Base-by-base conservation (phyloP, 2,329 filamentous ascomycete genomes). In the Hypoxylon rubiginosum region DNA sequence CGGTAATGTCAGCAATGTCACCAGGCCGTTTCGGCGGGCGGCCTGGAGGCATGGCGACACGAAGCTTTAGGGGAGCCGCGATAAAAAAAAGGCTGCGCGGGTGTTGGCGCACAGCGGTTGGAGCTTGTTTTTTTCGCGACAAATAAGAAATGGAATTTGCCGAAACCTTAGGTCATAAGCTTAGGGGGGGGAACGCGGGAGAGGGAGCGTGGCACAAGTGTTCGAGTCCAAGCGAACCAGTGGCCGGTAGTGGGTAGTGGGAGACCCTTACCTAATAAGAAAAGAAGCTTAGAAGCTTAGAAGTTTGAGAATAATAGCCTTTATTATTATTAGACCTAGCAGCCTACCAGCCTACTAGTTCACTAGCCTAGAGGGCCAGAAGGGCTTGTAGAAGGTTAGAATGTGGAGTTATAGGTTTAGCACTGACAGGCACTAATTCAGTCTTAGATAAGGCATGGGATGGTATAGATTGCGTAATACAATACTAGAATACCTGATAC, bases 21-120 rank as follows among this genome's bases (percentile, higher is more conserved):
- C 78, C 79, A 70, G 81, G 77, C 70, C 83, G 81, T 76, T 85
- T 84, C 32, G 75, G 75, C 50, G 79, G 79, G 68, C 81, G 79
- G 73, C 78, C 79, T 74, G 77, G 75, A 74, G 79, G 79, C 80
- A 81, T 81, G 65, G 70, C 73, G 68, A 65, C 64, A 66, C 67
- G 62, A 68, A 68, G 62, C 48, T 63, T 57, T 48, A n/a, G n/a
- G 24, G 26, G 41, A 17, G 28, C 43, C 19, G 36, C 52, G 32
- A 43, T 15, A 41, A 32, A 57, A 49, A 19, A n/a, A n/a, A n/a
- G n/a, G 50, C n/a, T 51, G 30, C 32, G 36, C 58, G n/a, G 43
- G 56, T 46, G 50, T 69, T 70, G 69, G 69, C 65, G 69, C 65
- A 68, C 69, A 69, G 64, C 54, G 46, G 54, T 54, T 57, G 41